Base-by-base conservation (phyloP, 371 early-diverging fungal genomes). In the Globomyces sp. region DNA sequence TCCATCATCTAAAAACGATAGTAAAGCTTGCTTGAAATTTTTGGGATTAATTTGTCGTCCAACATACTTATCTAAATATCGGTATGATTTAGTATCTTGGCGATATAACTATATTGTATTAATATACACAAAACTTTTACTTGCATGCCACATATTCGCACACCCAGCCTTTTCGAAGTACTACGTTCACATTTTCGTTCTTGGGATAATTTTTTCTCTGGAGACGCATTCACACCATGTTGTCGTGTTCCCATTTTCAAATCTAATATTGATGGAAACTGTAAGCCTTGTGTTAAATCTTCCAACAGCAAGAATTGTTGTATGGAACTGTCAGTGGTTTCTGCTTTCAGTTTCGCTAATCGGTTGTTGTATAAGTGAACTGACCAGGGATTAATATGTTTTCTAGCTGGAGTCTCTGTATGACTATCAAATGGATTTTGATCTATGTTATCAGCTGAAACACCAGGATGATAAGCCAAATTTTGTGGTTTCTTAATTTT, bases 221-320 rank as follows among this genome's bases (percentile, higher is more conserved):
- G 77, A 0, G 90, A 81, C 0, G 92, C 95, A 77, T 91, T 84
- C 52, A 96, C 88, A 1, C 98, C 95, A 71, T 96, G 91, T 76
- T 98, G 98, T 0, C 98, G 83, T 3, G 94, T 96, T 10, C 98
- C 98, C 96, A 98, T 97, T 70, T 98, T 98, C 53, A 98, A 81
- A 75, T 98, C 97, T 59, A 98, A 78, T 3, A 98, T 91, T 66
- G 96, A 96, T 0, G 98, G 98, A 42, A 85, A 66, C 61, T 69
- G 57, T 61, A 79, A 44, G 0, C 91, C 89, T 13, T 90, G 89
- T 0, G 98, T 97, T 61, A 98, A 77, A 77, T 98, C 98, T 63
- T 94, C 87, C 76, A 98, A 76, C 4, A 96, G 76, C 66, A 96
- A 85, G 68, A 95, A 87, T 74, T 92, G 86, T 64, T 86, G 84